phyloP scores from a whole-genome alignment of 2,329 filamentous ascomycete genomes.

The Aspergillus costaricaensis region DNA sequence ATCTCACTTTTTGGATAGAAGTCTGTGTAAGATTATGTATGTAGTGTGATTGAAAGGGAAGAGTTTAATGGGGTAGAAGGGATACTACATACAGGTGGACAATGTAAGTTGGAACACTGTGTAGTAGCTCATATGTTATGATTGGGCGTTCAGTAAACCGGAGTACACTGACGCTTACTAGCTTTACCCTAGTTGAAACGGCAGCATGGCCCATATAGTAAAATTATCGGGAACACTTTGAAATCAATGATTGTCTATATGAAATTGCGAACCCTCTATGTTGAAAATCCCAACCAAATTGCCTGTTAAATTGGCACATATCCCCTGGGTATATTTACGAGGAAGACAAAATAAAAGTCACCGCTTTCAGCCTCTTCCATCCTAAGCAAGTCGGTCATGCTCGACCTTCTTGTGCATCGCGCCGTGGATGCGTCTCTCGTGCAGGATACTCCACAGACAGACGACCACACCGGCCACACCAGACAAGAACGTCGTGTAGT shows the following conservation, averaged over 20 bases:
- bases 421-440: constrained; percentile 38
- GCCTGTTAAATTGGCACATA: not conserved
- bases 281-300: not conserved
- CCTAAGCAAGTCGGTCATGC: constrained; percentile 37
- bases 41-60: too few relatives aligned
- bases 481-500: constrained; percentile 73
- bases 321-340: not conserved
- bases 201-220: too few relatives aligned
- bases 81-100: too few relatives aligned
- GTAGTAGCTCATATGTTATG: too few relatives aligned
- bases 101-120: too few relatives aligned
- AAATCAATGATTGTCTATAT: not conserved
- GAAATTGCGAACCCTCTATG: not conserved
- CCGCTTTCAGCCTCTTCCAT: not conserved
- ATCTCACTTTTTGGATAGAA: too few relatives aligned
- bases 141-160: too few relatives aligned
- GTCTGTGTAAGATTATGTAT: too few relatives aligned
- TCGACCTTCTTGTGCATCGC: constrained; percentile 30
- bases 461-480: constrained; percentile 69
- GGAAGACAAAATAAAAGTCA: not conserved
- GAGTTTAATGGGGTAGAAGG: too few relatives aligned
- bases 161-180: too few relatives aligned
- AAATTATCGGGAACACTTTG: too few relatives aligned
- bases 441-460: constrained; percentile 59
- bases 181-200: too few relatives aligned